Base-by-base conservation (phyloP, 1,284 basidiomycete genomes). In the Microbotryum intermedium region DNA sequence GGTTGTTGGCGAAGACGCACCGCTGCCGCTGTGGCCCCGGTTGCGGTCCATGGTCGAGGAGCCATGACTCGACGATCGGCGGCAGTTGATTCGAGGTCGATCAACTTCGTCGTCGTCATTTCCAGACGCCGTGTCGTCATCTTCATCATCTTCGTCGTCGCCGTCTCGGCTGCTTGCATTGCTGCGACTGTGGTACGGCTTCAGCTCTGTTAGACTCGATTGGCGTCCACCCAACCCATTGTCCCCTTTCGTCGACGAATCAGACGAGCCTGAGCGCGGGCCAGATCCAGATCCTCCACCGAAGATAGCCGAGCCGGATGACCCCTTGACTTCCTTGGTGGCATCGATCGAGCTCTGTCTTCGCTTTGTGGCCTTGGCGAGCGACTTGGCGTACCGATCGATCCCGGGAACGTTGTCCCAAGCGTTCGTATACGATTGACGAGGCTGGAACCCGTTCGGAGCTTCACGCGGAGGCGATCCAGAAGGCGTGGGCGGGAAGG, bases 391-490 rank as follows among this genome's bases (percentile, higher is more conserved):
- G 73, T 91, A 90, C 60, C 79, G 81, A 64, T 85, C 82, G 58
- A 90, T 90, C 60, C 83, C 84, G 3, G 87, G 84, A 28, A 87
- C 82, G 45, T 74, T 77, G 70, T 94, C 91, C 88, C 88, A 90
- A 2, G 85, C 87, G 74, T 94, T 90, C 9, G 79, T 77, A 74
- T 63, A 68, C 7, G 34, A n/a, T 51, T 51, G 34, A 39, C 34
- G 34, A 39, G 13, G 34, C 34, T 39, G 34, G 85, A 88, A 6
- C 29, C 44, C 43, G 53, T 58, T 21, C 4, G 59, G 30, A 21
- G 60, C 46, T 29, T 65, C 45, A 58, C 21, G 46, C 28, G 53
- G 46, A 34, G 50, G 58, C 25, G 61, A 64, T 25, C 60, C 70
- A 20, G 74, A 67, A 26, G 69, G 72, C 43, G 71, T 72, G 5